Percentiles rank a stretch among this genome's conserved stretches.
Conservation (phyloP, 2,329 filamentous ascomycete species). For the Zasmidium cellare region DNA sequence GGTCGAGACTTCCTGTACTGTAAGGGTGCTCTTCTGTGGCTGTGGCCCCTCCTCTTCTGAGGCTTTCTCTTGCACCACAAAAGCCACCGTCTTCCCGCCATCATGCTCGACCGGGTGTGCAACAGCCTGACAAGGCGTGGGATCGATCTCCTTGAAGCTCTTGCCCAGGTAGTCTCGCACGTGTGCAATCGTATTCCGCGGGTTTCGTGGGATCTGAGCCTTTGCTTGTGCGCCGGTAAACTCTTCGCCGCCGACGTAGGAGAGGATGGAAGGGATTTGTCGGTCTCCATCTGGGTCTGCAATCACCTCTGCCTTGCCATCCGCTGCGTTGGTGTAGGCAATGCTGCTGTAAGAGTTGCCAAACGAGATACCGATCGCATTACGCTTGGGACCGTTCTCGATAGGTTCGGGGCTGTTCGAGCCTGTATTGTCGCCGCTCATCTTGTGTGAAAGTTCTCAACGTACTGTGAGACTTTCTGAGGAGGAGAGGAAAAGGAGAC, state of each 20-base stretch:
- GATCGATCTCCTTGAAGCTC: conserved; percentile 93
- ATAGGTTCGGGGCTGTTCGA: conserved; percentile 53
- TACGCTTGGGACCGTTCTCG: conserved; percentile 40
- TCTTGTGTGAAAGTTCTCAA: neutral
- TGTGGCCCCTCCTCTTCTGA: conserved; percentile 47
- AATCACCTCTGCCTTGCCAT: conserved; percentile 96
- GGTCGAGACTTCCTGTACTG: conserved; percentile 78
- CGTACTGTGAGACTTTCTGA: neutral
- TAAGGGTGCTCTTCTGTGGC: conserved; percentile 61
- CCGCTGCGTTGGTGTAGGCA: conserved; percentile 72
- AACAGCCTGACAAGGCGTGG: conserved; percentile 89
- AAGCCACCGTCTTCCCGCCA: conserved; percentile 64
- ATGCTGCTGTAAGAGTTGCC: conserved; percentile 99
- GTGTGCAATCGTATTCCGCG: conserved; percentile 88
- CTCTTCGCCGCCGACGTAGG: conserved; percentile 94
- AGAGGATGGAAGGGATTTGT: conserved; percentile 92
- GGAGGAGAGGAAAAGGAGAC: neutral
- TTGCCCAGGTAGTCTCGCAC: conserved; percentile 96
- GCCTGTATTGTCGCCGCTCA: conserved; percentile 10
- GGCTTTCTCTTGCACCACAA: conserved; percentile 72
- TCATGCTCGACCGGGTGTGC: conserved; percentile 80
- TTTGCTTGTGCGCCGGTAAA: conserved; percentile 97
- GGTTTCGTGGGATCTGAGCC: conserved; percentile 86
- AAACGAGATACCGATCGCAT: conserved; percentile 92
- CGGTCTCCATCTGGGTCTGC: conserved; percentile 99